phyloP scores from a whole-genome alignment of 345 rosid genomes.

The Salix viminalis region DNA sequence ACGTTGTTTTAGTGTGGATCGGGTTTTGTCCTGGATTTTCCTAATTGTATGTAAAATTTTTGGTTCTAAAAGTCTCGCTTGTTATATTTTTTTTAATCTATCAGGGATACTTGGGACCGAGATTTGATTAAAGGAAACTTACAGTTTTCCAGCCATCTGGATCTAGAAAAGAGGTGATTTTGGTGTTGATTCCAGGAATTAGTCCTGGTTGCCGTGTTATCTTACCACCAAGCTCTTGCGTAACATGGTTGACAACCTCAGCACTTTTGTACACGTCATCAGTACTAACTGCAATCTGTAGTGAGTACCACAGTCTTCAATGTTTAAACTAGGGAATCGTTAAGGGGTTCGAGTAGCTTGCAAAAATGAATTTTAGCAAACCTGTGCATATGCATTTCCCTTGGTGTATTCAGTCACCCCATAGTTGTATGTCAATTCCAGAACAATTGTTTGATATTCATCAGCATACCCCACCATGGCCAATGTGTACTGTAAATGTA shows the following conservation, averaged over 20 bases:
- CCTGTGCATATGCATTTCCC: slow-evolving; percentile 95
- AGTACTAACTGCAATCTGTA: slow-evolving; percentile 73
- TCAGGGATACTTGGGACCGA: background rate
- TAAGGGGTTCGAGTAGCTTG: background rate
- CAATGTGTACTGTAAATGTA: slow-evolving; percentile 53
- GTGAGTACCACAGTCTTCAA: background rate
- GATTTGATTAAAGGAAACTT: slow-evolving; percentile 18
- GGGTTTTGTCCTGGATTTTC: background rate
- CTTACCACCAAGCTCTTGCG: slow-evolving; percentile 87
- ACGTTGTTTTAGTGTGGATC: too few species aligned
- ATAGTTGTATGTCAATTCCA: slow-evolving; percentile 81
- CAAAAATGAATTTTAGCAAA: slow-evolving; percentile 4
- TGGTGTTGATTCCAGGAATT: slow-evolving; percentile 82
- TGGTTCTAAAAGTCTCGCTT: background rate
- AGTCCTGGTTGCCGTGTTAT: slow-evolving; percentile 85
- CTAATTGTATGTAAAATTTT: background rate
- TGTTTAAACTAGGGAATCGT: background rate
- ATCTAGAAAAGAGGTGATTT: slow-evolving; percentile 75
- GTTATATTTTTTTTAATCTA: background rate
- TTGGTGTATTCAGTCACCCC: slow-evolving; percentile 87
- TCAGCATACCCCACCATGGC: slow-evolving; percentile 93
- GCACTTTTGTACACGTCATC: slow-evolving; percentile 95
- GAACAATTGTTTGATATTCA: slow-evolving; percentile 67
- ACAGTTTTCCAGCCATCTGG: slow-evolving; percentile 99
- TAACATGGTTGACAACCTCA: slow-evolving; percentile 64